Percentiles rank a stretch among this genome's conserved stretches.
Conservation (phyloP, 352 stramenopile genomes). For the Pythium vanterpoolii region DNA sequence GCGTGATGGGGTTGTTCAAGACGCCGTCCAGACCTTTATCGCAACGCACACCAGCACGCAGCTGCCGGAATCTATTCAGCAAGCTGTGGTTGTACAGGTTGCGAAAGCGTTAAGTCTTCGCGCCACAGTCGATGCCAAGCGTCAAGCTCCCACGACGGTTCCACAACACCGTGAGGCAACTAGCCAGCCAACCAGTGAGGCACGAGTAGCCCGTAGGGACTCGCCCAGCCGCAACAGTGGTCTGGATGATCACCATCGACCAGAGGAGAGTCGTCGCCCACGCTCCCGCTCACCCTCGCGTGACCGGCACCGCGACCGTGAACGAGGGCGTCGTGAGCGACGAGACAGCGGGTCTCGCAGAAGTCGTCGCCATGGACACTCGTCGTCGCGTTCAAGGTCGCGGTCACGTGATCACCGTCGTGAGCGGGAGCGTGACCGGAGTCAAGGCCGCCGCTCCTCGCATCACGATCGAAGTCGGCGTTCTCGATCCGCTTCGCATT, state of each 20-base stretch:
- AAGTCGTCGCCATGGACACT: background rate
- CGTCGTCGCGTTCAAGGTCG: constrained; percentile 27
- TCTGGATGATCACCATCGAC: background rate
- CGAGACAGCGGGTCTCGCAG: background rate
- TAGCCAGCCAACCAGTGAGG: background rate
- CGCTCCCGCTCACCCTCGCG: background rate
- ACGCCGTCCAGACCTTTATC: constrained; percentile 4
- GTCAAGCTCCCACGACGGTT: background rate
- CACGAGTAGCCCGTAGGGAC: background rate
- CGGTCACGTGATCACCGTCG: constrained; percentile 29
- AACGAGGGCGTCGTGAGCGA: background rate
- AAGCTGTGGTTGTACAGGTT: constrained; percentile 18
- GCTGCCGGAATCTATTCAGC: constrained; percentile 13
- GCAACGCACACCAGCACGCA: background rate
- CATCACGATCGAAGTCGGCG: background rate
- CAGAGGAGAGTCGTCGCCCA: background rate
- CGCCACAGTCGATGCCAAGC: background rate
- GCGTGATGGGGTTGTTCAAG: constrained; percentile 18
- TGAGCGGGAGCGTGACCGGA: constrained; percentile 13
- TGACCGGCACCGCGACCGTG: background rate
- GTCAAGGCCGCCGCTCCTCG: background rate
- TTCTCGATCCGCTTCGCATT: constrained; percentile 30
- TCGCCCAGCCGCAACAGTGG: background rate
- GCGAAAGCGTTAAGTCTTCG: constrained; percentile 12
- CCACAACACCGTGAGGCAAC: background rate